Percentiles rank a stretch among this genome's conserved stretches.
These are phyloP conservation scores for Scenedesmus sp. DNA, from an alignment of 163 green algal genomes.

Conservation along the genomic window DNA sequence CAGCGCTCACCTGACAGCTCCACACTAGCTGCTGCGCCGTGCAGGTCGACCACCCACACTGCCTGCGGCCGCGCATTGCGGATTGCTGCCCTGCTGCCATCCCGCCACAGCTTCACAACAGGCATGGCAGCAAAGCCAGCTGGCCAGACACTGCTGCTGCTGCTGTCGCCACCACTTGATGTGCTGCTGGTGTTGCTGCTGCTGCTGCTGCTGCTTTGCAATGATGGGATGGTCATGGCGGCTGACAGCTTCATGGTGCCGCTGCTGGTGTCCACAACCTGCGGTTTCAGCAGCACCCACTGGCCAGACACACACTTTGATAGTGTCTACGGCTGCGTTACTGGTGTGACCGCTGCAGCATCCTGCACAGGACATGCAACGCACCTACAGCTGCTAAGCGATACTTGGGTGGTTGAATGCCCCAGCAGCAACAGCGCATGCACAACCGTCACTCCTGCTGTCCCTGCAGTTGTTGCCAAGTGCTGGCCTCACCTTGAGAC, in stretches of 20 bases:
- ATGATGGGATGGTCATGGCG: not conserved
- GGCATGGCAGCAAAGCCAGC: not conserved
- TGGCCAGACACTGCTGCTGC: not conserved
- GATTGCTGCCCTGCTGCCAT: constrained; percentile 13
- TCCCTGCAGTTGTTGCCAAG: not conserved
- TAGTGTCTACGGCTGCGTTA: no score
- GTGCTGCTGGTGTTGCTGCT: not conserved
- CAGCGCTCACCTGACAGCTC: constrained; percentile 20
- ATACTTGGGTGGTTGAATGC: not conserved
- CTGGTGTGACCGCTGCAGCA: not conserved
- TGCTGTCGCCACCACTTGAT: not conserved
- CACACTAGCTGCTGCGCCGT: not conserved
- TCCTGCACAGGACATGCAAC: not conserved
- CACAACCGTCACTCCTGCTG: not conserved
- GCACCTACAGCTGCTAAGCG: not conserved
- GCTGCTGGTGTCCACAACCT: constrained; percentile 9
- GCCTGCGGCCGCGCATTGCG: constrained; percentile 11
- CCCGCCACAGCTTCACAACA: constrained; percentile 26
- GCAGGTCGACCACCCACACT: constrained; percentile 21
- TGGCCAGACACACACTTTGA: not conserved
- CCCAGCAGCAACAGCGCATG: not conserved
- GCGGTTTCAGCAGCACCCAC: not conserved
- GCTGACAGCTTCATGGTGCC: constrained; percentile 7
- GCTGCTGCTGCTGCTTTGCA: not conserved
- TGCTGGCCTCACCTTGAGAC: constrained; percentile 15